Evolutionary conservation across 345 rosid species (phyloP).

Genomic region (Psidium guajava): DNA sequence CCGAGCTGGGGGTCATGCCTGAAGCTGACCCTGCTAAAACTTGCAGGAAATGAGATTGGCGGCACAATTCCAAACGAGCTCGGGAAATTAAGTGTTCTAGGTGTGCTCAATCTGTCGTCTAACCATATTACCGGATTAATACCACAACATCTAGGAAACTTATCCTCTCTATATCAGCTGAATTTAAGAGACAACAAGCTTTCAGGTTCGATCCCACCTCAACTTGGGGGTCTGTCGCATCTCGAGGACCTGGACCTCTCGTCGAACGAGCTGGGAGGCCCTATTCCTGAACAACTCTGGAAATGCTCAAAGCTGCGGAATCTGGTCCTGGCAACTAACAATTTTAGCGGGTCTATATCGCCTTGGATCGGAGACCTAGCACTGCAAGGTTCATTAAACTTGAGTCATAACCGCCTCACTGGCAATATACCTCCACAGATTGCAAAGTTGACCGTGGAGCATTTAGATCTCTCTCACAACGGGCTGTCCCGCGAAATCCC

Average conservation of each 20-base stretch:
- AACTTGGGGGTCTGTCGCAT: neutral
- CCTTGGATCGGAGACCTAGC: neutral
- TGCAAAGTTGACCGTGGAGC: neutral
- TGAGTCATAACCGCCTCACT: neutral
- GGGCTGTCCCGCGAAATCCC: neutral
- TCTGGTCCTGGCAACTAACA: neutral
- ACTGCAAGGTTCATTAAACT: neutral
- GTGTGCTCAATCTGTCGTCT: neutral
- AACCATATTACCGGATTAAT: neutral
- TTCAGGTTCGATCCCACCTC: neutral
- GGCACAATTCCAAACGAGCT: neutral
- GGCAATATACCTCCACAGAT: neutral
- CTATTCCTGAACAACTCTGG: neutral
- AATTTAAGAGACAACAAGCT: neutral
- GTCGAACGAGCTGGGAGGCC: neutral
- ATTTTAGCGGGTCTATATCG: neutral
- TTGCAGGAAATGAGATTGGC: neutral
- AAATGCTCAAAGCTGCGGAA: neutral
- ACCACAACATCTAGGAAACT: neutral
- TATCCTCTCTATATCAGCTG: neutral
- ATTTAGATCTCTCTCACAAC: neutral
- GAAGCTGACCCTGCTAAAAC: neutral
- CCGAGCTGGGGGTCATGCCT: constrained; percentile 16
- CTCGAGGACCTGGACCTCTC: neutral
- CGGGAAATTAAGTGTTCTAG: neutral